phyloP scores from a whole-genome alignment of 306 rosid species.

The Acacia crassicarpa region DNA sequence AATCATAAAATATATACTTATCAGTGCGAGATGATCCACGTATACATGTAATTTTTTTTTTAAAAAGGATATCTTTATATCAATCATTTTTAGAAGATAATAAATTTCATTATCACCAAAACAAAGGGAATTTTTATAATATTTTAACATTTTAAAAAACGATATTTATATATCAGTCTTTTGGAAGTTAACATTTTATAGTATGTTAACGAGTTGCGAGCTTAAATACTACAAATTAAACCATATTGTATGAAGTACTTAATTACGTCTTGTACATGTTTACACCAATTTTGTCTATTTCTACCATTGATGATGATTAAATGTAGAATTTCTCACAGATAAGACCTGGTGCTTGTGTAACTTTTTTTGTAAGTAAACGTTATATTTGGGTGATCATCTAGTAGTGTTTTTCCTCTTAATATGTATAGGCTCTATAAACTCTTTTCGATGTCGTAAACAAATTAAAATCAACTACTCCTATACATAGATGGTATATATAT shows the following conservation, averaged over 20 bases:
- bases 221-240: not conserved
- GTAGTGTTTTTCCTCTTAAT: no score
- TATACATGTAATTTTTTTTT: no score
- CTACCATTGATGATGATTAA: not conserved
- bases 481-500: no score
- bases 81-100: no score
- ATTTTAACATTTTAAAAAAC: not conserved
- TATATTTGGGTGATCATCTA: not conserved
- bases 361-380: not conserved
- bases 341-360: not conserved
- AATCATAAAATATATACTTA: no score
- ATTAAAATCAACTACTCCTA: not conserved
- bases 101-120: no score
- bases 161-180: not conserved
- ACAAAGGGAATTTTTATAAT: no score
- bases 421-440: not conserved
- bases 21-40: no score
- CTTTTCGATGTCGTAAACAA: not conserved
- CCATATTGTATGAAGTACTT: no score
- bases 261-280: not conserved
- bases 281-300: not conserved
- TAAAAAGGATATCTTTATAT: no score
- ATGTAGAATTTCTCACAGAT: not conserved
- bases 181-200: not conserved
- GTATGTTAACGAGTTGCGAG: not conserved